A percentile compares a stretch with the other conserved stretches of the same genome.
These are phyloP conservation scores for Quercus variabilis DNA, from an alignment of 306 rosid species.

Conservation along the genomic window DNA sequence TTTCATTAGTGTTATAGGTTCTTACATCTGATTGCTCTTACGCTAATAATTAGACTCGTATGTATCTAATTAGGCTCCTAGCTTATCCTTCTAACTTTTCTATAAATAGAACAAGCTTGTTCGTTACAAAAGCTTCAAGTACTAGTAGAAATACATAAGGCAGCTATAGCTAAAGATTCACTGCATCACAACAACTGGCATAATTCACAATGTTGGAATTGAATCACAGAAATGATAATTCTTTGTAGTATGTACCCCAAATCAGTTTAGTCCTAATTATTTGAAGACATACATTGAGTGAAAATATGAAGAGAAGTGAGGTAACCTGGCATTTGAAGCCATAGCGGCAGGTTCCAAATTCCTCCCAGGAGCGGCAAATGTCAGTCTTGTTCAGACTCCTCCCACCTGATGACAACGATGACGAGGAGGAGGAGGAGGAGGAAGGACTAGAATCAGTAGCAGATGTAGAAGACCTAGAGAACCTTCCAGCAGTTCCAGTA, in stretches of 20 bases:
- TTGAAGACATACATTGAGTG: background rate
- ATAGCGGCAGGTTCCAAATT: constrained; percentile 34
- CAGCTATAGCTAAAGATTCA: too few relatives aligned
- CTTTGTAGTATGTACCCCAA: too few relatives aligned
- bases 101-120: too few relatives aligned
- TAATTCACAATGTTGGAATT: background rate
- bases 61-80: too few relatives aligned
- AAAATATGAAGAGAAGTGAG: background rate
- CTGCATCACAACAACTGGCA: background rate
- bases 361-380: constrained; percentile 33
- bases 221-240: background rate
- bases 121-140: too few relatives aligned
- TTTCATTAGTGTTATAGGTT: too few relatives aligned
- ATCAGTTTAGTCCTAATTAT: too few relatives aligned
- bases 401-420: constrained; percentile 19
- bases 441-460: constrained; percentile 23
- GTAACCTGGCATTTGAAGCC: constrained; percentile 56
- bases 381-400: constrained; percentile 37
- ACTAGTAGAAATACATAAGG: too few relatives aligned
- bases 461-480: constrained; percentile 23
- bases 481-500: constrained; percentile 25
- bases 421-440: constrained; percentile 13
- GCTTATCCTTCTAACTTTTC: too few relatives aligned
- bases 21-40: too few relatives aligned
- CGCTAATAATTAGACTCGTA: too few relatives aligned